Conservation (phyloP, 495 filamentous ascomycete genomes). For the Astrothelium macrocarpum region DNA sequence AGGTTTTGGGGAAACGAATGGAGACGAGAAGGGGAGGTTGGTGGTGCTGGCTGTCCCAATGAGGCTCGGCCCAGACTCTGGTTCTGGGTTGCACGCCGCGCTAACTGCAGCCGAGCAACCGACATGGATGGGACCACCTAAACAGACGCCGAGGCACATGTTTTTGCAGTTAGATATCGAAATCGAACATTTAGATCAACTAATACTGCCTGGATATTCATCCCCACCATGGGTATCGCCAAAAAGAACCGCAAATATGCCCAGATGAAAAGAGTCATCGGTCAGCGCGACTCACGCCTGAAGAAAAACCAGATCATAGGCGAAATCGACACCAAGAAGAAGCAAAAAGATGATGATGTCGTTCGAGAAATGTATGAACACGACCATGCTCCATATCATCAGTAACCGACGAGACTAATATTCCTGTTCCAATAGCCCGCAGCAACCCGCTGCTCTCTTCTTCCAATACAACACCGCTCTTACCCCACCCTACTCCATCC, state of each 20-base stretch:
- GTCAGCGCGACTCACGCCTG: constrained; percentile 41
- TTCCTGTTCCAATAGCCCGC: constrained; percentile 24
- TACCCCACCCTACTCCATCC: constrained; percentile 75
- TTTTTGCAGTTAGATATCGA: neutral
- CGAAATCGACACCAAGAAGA: constrained; percentile 44
- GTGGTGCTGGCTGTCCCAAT: constrained; percentile 3
- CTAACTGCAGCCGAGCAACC: neutral
- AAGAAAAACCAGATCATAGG: constrained; percentile 43
- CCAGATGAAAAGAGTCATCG: constrained; percentile 40
- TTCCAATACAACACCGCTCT: constrained; percentile 90
- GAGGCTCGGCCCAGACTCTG: neutral
- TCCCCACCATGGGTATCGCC: constrained; percentile 35
- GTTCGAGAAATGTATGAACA: constrained; percentile 55
- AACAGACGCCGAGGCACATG: neutral
- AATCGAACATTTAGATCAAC: no score
- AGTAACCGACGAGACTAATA: neutral
- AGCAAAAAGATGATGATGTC: constrained; percentile 43
- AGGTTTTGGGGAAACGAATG: neutral
- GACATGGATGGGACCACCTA: neutral
- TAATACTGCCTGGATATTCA: no score
- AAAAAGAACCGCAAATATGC: constrained; percentile 45
- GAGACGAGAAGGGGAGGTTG: neutral
- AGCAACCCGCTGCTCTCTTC: constrained; percentile 74
- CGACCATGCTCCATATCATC: neutral
- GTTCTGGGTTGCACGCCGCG: neutral